Evolutionary conservation across 202 grass and related monocot genomes (phyloP).

Genomic region (Bolboschoenoplectus hybrid): DNA sequence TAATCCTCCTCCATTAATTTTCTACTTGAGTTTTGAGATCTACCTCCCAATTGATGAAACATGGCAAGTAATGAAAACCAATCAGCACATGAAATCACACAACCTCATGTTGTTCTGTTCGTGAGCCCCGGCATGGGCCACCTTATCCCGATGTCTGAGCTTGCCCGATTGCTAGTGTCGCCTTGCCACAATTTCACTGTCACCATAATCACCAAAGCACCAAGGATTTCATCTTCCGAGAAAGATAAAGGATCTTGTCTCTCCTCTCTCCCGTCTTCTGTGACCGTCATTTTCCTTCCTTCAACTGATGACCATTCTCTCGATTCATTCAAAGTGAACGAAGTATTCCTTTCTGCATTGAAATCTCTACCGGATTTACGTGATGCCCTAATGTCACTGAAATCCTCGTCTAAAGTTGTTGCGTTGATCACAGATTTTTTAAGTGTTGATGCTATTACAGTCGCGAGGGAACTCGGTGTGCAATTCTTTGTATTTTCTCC

Average conservation of each 20-base stretch:
- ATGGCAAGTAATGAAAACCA: background rate
- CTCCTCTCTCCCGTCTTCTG: constrained; percentile 32
- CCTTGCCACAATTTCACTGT: constrained; percentile 41
- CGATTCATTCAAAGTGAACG: background rate
- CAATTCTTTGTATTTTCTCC: constrained; percentile 49
- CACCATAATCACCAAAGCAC: constrained; percentile 48
- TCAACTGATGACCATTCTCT: constrained; percentile 29
- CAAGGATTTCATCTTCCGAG: background rate
- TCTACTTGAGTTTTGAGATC: background rate
- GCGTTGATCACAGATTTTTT: constrained; percentile 56
- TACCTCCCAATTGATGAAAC: background rate
- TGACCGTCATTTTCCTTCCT: constrained; percentile 37
- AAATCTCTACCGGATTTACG: constrained; percentile 42
- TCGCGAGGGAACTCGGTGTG: constrained; percentile 54
- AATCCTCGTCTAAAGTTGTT: background rate
- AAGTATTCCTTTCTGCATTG: background rate
- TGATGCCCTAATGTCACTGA: constrained; percentile 9
- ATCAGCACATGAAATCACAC: background rate
- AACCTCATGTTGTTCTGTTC: constrained; percentile 48
- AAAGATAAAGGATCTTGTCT: constrained; percentile 6
- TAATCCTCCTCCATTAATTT: background rate
- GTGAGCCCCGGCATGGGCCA: constrained; percentile 54
- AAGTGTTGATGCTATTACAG: constrained; percentile 6
- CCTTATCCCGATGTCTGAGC: constrained; percentile 49
- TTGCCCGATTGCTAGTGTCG: constrained; percentile 41